Conservation (phyloP, 108 stramenopile genomes). For the Nitzschia sp. region DNA sequence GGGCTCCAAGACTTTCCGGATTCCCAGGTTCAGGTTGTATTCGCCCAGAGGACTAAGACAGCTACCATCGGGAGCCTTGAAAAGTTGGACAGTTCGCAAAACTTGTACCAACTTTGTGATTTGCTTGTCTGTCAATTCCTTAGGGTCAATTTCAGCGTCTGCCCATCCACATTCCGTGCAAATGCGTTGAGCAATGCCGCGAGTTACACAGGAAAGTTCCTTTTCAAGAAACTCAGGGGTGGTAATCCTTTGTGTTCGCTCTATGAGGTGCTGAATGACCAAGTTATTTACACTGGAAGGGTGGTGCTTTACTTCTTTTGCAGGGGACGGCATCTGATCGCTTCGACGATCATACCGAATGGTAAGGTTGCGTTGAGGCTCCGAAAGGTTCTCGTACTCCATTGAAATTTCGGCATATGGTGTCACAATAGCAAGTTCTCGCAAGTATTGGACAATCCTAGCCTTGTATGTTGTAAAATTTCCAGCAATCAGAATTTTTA, state of each 20-base stretch:
- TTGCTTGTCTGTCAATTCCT: slow-evolving; percentile 58
- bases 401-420: slow-evolving; percentile 88
- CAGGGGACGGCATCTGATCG: slow-evolving; percentile 90
- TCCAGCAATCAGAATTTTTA: slow-evolving; percentile 86
- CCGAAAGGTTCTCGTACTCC: slow-evolving; percentile 57
- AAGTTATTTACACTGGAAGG: slow-evolving; percentile 92
- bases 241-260: slow-evolving; percentile 67
- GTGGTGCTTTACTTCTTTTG: slow-evolving; percentile 92
- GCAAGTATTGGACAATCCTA: slow-evolving; percentile 87
- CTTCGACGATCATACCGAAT: slow-evolving; percentile 74
- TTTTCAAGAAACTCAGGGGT: slow-evolving; percentile 72
- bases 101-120: slow-evolving; percentile 85
- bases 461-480: slow-evolving; percentile 91
- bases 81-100: slow-evolving; percentile 69
- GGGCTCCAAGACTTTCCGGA: slow-evolving; percentile 90
- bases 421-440: slow-evolving; percentile 95
- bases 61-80: slow-evolving; percentile 88
- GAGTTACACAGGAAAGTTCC: slow-evolving; percentile 71
- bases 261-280: slow-evolving; percentile 88
- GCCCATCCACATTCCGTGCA: slow-evolving; percentile 57
- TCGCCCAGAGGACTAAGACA: slow-evolving; percentile 94
- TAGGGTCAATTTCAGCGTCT: slow-evolving; percentile 54
- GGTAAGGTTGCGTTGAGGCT: slow-evolving; percentile 61
- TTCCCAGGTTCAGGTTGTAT: slow-evolving; percentile 96
- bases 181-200: slow-evolving; percentile 61